Conservation (phyloP, 2,329 filamentous ascomycete species). For the Cadophora luteo-olivacea region DNA sequence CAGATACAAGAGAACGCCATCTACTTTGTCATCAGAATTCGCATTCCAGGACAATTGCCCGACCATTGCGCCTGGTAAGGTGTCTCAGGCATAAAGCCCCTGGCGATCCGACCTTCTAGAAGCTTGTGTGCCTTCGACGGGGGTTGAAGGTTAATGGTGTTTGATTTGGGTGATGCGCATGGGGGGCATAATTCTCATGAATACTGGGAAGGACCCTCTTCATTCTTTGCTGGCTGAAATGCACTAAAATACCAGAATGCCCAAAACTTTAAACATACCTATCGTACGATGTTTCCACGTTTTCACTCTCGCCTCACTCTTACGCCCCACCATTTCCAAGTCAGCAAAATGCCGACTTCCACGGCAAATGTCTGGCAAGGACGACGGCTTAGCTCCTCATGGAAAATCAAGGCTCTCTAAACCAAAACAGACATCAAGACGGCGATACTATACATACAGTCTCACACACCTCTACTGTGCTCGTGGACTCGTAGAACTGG, state of each 20-base stretch:
- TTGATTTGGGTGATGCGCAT: neutral
- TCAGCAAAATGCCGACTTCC: constrained; percentile 6
- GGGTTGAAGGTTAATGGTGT: neutral
- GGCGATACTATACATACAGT: neutral
- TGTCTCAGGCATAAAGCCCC: neutral
- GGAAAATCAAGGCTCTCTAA: neutral
- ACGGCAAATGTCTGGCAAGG: neutral
- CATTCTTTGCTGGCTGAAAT: neutral
- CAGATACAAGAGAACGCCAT: neutral
- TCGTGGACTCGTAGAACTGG: neutral
- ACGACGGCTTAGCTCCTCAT: neutral
- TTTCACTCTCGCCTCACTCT: neutral
- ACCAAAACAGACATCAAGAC: neutral
- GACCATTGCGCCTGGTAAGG: neutral
- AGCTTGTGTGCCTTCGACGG: neutral
- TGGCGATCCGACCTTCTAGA: neutral
- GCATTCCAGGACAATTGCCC: neutral
- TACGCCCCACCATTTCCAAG: neutral
- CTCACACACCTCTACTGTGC: neutral
- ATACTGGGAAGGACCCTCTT: neutral
- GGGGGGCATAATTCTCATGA: neutral
- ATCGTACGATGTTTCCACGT: constrained; percentile 1
- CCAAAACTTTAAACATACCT: neutral
- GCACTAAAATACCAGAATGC: neutral
- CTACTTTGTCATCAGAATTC: neutral